phyloP scores from a whole-genome alignment of 2,329 filamentous ascomycete species.

The Ophiostoma montium region DNA sequence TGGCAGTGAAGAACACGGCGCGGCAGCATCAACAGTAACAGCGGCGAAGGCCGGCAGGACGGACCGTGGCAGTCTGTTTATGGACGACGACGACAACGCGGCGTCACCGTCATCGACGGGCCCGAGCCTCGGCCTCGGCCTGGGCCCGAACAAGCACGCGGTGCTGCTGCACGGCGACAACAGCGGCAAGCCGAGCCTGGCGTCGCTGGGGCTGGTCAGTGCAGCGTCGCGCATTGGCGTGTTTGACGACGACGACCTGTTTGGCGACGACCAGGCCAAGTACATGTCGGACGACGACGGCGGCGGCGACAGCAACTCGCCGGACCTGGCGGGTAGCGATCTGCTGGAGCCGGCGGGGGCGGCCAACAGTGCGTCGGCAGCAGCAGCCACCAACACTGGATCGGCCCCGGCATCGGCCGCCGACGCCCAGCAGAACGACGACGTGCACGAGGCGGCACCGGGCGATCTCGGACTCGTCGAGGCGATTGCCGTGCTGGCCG shows the following conservation, averaged over 20 bases:
- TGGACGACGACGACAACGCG: background rate
- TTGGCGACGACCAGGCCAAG: slow-evolving; percentile 66
- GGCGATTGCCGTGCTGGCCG: slow-evolving; percentile 75
- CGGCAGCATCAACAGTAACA: too few relatives aligned
- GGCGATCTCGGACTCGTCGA: slow-evolving; percentile 88
- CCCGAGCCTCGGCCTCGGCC: background rate
- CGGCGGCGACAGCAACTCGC: slow-evolving; percentile 61
- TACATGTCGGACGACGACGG: slow-evolving; percentile 77
- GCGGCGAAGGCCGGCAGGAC: too few relatives aligned
- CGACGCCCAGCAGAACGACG: slow-evolving; percentile 49
- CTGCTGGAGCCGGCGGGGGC: background rate
- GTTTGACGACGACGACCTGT: slow-evolving; percentile 86
- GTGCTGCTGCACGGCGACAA: slow-evolving; percentile 3
- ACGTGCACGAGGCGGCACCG: slow-evolving; percentile 87
- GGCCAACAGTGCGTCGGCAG: too few relatives aligned
- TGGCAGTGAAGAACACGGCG: slow-evolving; percentile 33
- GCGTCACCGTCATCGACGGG: too few relatives aligned
- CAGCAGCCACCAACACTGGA: background rate
- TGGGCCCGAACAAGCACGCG: slow-evolving; percentile 1
- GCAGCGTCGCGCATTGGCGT: slow-evolving; percentile 79
- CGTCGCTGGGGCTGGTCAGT: slow-evolving; percentile 81
- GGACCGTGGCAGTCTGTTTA: slow-evolving; percentile 32
- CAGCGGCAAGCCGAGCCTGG: slow-evolving; percentile 64
- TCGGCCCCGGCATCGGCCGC: background rate
- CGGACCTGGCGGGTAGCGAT: slow-evolving; percentile 22